phyloP scores from a whole-genome alignment of 768 basidiomycete species.

The Rhodotorula babjevae region DNA sequence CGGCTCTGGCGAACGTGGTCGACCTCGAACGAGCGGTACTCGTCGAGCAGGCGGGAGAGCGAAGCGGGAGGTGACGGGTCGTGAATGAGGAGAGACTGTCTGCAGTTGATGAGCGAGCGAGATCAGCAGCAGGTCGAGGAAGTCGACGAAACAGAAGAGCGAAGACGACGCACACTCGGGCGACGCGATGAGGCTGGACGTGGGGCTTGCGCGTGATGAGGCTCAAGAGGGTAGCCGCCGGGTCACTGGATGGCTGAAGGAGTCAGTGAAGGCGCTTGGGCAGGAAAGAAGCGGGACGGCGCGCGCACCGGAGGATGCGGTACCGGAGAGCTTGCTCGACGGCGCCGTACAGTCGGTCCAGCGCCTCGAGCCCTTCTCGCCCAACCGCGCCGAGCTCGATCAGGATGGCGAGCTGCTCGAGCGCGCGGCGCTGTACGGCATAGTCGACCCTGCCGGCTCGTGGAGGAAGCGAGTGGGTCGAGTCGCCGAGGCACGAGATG shows the following conservation, averaged over 20 bases:
- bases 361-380: neutral
- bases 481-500: slow-evolving; percentile 8
- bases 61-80: neutral
- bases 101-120: neutral
- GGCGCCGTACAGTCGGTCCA: slow-evolving; percentile 1
- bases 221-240: neutral
- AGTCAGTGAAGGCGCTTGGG: neutral
- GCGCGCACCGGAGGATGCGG: slow-evolving; percentile 12
- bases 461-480: neutral
- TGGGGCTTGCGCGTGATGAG: neutral
- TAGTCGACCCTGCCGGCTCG: slow-evolving; percentile 3
- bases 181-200: slow-evolving; percentile 5
- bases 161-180: neutral
- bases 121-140: neutral
- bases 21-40: slow-evolving; percentile 7
- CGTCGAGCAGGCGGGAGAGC: slow-evolving; percentile 2
- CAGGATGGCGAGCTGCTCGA: slow-evolving; percentile 1
- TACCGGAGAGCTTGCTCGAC: slow-evolving; percentile 4
- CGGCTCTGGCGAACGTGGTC: neutral
- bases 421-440: slow-evolving; percentile 4
- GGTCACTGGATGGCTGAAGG: neutral
- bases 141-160: fast-evolving
- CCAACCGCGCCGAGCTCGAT: neutral
- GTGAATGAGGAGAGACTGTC: neutral
- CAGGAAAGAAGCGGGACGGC: too few species aligned